Conservation (phyloP, 1,284 basidiomycete genomes). For the Leccinum solheimii region DNA sequence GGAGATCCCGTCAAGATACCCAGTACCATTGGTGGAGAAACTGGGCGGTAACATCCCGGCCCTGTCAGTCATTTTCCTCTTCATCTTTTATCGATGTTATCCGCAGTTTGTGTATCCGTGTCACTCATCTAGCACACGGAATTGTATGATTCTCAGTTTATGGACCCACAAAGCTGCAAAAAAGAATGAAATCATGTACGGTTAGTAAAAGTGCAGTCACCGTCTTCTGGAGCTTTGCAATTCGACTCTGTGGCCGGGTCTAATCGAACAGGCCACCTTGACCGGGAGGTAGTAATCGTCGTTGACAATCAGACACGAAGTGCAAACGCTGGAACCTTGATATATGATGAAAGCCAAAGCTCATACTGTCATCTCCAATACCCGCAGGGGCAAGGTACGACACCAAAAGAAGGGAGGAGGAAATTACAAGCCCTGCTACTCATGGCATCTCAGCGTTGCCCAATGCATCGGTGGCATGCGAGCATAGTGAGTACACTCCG, state of each 20-base stretch:
- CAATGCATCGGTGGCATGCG: not conserved
- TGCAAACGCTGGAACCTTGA: too few relatives aligned
- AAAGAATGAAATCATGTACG: not conserved
- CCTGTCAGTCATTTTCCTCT: not conserved
- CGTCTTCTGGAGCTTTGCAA: not conserved
- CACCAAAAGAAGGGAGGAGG: not conserved
- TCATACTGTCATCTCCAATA: not conserved
- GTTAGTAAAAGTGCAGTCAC: not conserved
- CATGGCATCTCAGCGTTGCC: not conserved
- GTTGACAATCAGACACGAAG: too few relatives aligned
- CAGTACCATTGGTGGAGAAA: not conserved
- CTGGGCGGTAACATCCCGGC: not conserved
- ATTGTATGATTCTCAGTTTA: not conserved
- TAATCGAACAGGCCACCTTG: not conserved
- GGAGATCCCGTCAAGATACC: not conserved
- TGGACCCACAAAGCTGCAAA: not conserved
- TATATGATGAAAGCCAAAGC: not conserved
- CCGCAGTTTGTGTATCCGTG: not conserved
- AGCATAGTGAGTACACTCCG: not conserved
- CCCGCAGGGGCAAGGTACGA: not conserved
- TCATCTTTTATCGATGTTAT: not conserved
- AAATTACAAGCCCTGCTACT: not conserved
- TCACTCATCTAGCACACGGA: too few relatives aligned
- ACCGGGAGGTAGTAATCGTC: not conserved
- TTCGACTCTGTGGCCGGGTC: not conserved